phyloP scores from a whole-genome alignment of 2,329 filamentous ascomycete genomes.

The Aspergillus candidus region DNA sequence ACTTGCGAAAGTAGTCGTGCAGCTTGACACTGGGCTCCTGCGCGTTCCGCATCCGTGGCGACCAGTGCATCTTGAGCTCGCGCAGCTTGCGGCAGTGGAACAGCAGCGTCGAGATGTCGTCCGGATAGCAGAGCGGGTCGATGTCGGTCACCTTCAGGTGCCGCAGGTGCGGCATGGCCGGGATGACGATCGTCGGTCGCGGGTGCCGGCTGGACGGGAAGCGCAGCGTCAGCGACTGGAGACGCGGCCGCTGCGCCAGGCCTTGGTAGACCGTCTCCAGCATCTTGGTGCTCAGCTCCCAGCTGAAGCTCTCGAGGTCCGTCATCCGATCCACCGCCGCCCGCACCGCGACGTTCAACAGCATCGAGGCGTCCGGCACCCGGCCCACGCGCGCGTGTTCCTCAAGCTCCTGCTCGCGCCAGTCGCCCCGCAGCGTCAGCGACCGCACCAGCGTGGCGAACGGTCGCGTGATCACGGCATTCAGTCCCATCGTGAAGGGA shows the following conservation, averaged over 20 bases:
- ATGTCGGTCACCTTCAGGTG: conserved; percentile 53
- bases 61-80: conserved; percentile 55
- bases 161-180: conserved; percentile 51
- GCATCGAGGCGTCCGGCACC: conserved; percentile 59
- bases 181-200: conserved; percentile 51
- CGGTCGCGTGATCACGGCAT: conserved; percentile 54
- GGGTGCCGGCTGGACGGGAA: conserved; percentile 53
- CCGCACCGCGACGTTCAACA: conserved; percentile 56
- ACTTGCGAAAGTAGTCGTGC: conserved; percentile 52
- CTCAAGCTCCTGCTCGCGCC: conserved; percentile 52
- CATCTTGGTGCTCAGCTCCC: conserved; percentile 57
- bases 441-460: conserved; percentile 49
- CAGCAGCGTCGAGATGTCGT: conserved; percentile 55
- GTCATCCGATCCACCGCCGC: conserved; percentile 56
- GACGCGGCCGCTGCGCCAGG: conserved; percentile 43
- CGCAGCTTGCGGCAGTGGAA: conserved; percentile 49
- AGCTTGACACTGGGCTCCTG: conserved; percentile 54
- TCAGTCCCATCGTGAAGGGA: conserved; percentile 58
- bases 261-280: conserved; percentile 54
- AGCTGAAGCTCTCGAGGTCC: conserved; percentile 51
- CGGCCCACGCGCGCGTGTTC: conserved; percentile 53
- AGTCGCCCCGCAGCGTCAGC: conserved; percentile 50
- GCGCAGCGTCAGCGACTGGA: conserved; percentile 50
- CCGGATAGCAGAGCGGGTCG: conserved; percentile 59
- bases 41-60: conserved; percentile 54